These are phyloP conservation scores for Cenchrus fungigraminus DNA, from an alignment of 176 grass and related monocot species.

Conservation along the genomic window DNA sequence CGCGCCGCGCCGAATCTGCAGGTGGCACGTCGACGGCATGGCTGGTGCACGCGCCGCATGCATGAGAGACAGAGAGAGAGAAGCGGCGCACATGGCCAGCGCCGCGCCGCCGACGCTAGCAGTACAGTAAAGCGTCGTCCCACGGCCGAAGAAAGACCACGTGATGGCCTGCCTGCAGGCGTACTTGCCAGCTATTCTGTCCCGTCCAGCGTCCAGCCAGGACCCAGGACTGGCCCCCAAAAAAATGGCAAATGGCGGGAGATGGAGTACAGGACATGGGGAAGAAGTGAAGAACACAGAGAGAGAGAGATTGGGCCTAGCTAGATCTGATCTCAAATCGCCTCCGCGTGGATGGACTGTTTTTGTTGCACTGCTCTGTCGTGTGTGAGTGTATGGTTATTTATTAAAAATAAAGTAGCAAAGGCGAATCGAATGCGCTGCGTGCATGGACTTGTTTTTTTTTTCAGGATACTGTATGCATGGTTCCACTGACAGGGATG, in stretches of 20 bases:
- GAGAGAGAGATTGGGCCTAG: background rate
- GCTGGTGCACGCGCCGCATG: background rate
- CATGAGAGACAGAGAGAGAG: background rate
- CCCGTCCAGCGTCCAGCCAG: background rate
- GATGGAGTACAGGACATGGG: background rate
- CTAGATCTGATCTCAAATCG: background rate
- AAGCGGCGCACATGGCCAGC: slow-evolving; percentile 9
- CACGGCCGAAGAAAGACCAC: slow-evolving; percentile 26
- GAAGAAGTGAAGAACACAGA: background rate
- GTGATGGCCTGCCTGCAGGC: background rate
- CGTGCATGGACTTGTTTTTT: too few relatives aligned
- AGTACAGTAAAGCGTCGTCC: background rate
- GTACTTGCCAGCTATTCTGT: background rate
- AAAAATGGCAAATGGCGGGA: background rate
- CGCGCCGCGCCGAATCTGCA: slow-evolving; percentile 23
- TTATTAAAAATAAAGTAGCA: background rate
- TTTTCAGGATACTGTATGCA: background rate
- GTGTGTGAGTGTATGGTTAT: background rate
- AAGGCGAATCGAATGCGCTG: background rate
- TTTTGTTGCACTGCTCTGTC: too few relatives aligned
- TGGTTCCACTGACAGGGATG: background rate
- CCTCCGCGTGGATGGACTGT: background rate
- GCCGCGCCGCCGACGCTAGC: background rate
- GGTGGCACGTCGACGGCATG: background rate
- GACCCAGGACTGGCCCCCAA: background rate